Percentiles rank a stretch among this genome's conserved stretches.
These are phyloP conservation scores for Euphorbia tirucalli DNA, from an alignment of 345 rosid species.

Conservation along the genomic window DNA sequence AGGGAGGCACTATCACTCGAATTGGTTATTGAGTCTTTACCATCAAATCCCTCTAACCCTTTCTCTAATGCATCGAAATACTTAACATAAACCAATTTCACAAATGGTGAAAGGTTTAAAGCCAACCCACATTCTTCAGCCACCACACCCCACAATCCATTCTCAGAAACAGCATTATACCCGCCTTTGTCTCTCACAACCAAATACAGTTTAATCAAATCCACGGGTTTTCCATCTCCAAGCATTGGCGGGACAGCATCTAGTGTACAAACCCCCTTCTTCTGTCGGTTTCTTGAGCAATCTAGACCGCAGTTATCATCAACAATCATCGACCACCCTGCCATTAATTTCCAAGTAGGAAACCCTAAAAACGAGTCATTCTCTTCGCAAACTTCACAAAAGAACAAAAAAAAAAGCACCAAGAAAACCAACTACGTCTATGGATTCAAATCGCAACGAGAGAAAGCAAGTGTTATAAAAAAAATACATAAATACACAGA, in stretches of 20 bases:
- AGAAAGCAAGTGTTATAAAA: not conserved
- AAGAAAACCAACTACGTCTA: not conserved
- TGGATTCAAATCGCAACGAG: not conserved
- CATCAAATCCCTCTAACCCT: slow-evolving; percentile 34
- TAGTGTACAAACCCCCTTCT: slow-evolving; percentile 1
- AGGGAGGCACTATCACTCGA: slow-evolving; percentile 10
- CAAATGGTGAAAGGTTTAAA: slow-evolving; percentile 22
- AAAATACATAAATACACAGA: not conserved
- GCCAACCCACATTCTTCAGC: slow-evolving; percentile 51
- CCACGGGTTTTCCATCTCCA: slow-evolving; percentile 45
- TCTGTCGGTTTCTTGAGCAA: not conserved
- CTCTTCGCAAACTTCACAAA: not conserved
- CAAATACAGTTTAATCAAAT: slow-evolving; percentile 51
- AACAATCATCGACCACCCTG: slow-evolving; percentile 32
- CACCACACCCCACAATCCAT: slow-evolving; percentile 49
- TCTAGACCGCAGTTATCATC: slow-evolving; percentile 10
- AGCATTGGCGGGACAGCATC: slow-evolving; percentile 46
- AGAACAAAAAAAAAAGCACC: too few relatives aligned
- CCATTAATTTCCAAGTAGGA: slow-evolving; percentile 26
- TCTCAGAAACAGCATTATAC: slow-evolving; percentile 34
- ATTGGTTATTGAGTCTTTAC: not conserved
- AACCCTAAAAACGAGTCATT: slow-evolving; percentile 23
- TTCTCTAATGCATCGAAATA: slow-evolving; percentile 47
- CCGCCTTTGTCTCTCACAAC: slow-evolving; percentile 55
- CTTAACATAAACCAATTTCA: slow-evolving; percentile 47